These are phyloP conservation scores for Lindgomyces ingoldianus DNA, from an alignment of 495 filamentous ascomycete genomes.

Conservation along the genomic window DNA sequence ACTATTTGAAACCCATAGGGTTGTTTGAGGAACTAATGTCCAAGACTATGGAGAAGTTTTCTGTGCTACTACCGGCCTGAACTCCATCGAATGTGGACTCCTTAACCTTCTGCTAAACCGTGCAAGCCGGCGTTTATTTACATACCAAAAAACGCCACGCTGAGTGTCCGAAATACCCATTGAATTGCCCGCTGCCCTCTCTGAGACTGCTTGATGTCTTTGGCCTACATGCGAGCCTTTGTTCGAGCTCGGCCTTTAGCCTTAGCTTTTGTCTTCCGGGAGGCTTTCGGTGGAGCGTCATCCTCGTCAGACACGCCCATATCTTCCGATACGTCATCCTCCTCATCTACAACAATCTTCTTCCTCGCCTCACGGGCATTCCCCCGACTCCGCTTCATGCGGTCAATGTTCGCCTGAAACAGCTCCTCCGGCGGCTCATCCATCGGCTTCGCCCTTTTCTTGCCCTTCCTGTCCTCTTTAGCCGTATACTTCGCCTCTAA, in stretches of 20 bases:
- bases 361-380: neutral
- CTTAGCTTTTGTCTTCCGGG: neutral
- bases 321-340: neutral
- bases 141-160: neutral
- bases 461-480: constrained; percentile 47
- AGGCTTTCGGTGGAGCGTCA: neutral
- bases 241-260: neutral
- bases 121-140: too few species aligned
- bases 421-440: constrained; percentile 64
- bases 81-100: too few species aligned
- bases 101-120: too few species aligned
- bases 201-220: neutral
- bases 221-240: neutral
- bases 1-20: too few species aligned
- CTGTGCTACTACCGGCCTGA: too few species aligned
- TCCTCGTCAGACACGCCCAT: neutral
- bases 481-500: constrained; percentile 74
- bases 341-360: neutral
- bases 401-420: constrained; percentile 56
- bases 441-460: constrained; percentile 51
- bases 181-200: neutral
- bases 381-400: neutral
- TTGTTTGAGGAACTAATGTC: too few species aligned
- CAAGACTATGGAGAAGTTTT: too few species aligned
- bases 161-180: neutral